Evolutionary conservation across 495 filamentous ascomycete species (phyloP), one percentile per base, ranked within the genome.

Genomic region (Lophium mytilinum): DNA sequence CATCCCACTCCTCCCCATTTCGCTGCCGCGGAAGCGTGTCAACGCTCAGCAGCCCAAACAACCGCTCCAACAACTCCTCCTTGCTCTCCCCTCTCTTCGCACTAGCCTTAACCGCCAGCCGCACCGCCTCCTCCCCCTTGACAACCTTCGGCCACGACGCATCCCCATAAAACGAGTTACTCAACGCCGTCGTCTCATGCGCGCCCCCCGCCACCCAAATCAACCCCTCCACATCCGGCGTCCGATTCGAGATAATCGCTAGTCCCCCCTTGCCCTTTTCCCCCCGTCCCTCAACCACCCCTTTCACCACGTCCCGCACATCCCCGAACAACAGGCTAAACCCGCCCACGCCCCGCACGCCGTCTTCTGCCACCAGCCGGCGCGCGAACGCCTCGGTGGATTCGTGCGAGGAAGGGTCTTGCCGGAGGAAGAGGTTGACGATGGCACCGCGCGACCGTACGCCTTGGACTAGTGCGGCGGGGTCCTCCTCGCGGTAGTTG

Each of bases 291-390:
- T 71, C 66, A 5, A 69, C 68, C 18, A 71, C 67, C 8, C 62
- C 47, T n/a, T 61, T 57, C 12, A 65, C 65, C 24, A 68, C 69
- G 49, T 73, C 70, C 33, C 84, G 80, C 55, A 95, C 70, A 56
- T 84, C 81, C 6, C 93, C 93, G 70, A 89, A 96, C 12, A 95
- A 71, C n/a, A 98, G 76, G 47, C 85, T 94, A 73, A 97, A 96
- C 0, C 93, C 94, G 8, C 94, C 94, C 0, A 96, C 88, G 37
- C 81, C 83, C 55, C 83, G 80, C 19, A 87, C 73, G 6, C 80
- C 82, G 47, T 87, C 83, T 17, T 75, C 78, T 36, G 79, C 76
- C 11, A 96, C 77, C 68, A 95, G 78, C 6, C 76, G 69, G 53
- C 80, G 69, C 6, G 94, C 84, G 66, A 94, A 95, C 1, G 80